Evolutionary conservation across 148 eudicot species (phyloP).

Genomic region (Vaccinium corymbosum): DNA sequence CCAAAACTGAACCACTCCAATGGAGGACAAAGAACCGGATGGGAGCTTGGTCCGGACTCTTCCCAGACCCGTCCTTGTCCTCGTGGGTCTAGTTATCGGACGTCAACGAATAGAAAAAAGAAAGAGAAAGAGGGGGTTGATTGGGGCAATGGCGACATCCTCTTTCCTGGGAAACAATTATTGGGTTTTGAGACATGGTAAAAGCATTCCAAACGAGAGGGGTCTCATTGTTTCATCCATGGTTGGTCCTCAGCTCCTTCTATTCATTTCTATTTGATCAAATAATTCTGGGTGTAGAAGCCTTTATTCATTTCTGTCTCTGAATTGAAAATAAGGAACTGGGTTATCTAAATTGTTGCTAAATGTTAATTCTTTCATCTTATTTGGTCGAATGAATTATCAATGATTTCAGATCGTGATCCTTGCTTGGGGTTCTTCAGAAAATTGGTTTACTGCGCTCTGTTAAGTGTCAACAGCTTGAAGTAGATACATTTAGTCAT

Average conservation of each 20-base stretch:
- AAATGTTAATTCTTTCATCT: background rate
- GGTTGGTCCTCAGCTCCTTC: constrained; percentile 38
- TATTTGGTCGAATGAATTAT: background rate
- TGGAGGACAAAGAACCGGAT: no score
- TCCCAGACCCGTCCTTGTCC: no score
- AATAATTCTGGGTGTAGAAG: background rate
- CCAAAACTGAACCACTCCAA: no score
- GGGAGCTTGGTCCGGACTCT: no score
- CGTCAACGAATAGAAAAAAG: no score
- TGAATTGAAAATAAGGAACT: no score
- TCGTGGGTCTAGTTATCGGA: no score
- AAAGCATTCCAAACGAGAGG: constrained; percentile 78
- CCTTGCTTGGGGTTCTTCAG: background rate
- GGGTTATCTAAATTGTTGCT: background rate
- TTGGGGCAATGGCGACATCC: constrained; percentile 17
- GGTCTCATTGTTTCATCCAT: constrained; percentile 81
- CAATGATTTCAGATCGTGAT: background rate
- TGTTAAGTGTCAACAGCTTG: background rate
- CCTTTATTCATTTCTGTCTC: background rate
- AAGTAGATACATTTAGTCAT: background rate
- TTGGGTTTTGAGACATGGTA: constrained; percentile 91
- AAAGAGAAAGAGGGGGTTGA: background rate
- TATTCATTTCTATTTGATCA: background rate
- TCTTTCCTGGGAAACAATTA: constrained; percentile 55
- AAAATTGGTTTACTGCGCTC: background rate